Evolutionary conservation across 768 basidiomycete species (phyloP).

Genomic region (Cystofilobasidium ferigula): DNA sequence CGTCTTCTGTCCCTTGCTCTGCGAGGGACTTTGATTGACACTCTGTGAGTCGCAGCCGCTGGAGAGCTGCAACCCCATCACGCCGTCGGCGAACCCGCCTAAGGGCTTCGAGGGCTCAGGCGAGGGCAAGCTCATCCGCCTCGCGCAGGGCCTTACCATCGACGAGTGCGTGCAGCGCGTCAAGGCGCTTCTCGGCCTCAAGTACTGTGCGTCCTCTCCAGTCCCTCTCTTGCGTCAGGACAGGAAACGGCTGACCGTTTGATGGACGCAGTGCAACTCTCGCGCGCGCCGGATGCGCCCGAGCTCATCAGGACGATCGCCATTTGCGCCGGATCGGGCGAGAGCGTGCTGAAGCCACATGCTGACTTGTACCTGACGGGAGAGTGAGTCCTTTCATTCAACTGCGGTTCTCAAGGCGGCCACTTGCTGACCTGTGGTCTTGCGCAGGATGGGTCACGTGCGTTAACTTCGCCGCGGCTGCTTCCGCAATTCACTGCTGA

Average conservation of each 20-base stretch:
- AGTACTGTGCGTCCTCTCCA: constrained; percentile 45
- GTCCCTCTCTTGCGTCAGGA: constrained; percentile 6
- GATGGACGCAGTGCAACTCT: constrained; percentile 28
- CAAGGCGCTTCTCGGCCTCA: constrained; percentile 55
- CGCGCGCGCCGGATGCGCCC: constrained; percentile 10
- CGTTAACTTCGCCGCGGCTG: not conserved
- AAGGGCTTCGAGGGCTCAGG: constrained; percentile 41
- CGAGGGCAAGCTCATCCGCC: constrained; percentile 56
- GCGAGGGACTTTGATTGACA: not conserved
- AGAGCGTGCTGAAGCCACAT: constrained; percentile 58
- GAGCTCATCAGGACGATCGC: constrained; percentile 50
- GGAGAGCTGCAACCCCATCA: constrained; percentile 6
- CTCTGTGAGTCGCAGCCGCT: not conserved
- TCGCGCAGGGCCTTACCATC: constrained; percentile 51
- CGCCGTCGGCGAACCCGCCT: constrained; percentile 10
- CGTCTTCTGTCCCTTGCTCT: not conserved
- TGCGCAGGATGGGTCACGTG: constrained; percentile 24
- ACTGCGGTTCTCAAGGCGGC: constrained; percentile 48
- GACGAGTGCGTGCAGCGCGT: constrained; percentile 55
- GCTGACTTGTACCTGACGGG: constrained; percentile 89
- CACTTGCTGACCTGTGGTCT: not conserved
- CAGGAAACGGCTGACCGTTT: not conserved
- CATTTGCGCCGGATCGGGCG: constrained; percentile 85
- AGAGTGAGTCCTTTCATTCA: constrained; percentile 61
- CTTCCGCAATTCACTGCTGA: not conserved